A percentile compares a stretch with the other conserved stretches of the same genome.
Conservation (phyloP, 1,284 basidiomycete genomes). For the Lentinula novae-zelandiae region DNA sequence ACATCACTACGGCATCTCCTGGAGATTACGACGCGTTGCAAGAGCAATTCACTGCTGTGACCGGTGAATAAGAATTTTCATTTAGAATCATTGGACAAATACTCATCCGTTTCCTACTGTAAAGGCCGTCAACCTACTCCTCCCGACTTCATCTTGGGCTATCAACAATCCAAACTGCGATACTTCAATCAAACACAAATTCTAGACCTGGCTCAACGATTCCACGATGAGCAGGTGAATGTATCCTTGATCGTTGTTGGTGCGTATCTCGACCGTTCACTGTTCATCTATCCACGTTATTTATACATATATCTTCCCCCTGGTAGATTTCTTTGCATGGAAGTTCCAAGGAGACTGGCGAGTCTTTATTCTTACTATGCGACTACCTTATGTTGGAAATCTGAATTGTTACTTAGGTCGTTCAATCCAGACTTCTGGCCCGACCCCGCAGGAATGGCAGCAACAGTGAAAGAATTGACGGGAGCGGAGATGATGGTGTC, state of each 20-base stretch:
- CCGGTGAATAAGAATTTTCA: conserved; percentile 22
- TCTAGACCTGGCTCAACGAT: conserved; percentile 33
- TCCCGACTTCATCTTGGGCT: conserved; percentile 35
- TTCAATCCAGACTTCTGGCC: conserved; percentile 36
- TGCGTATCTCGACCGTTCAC: conserved; percentile 12
- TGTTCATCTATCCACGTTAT: background rate
- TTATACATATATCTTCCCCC: background rate
- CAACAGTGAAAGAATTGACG: conserved; percentile 34
- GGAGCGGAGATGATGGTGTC: conserved; percentile 44
- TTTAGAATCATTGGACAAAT: background rate
- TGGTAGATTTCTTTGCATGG: conserved; percentile 38
- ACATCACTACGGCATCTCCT: conserved; percentile 33
- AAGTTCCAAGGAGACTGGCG: conserved; percentile 40
- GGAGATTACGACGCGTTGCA: conserved; percentile 38
- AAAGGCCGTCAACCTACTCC: conserved; percentile 36
- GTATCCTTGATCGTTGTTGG: conserved; percentile 38
- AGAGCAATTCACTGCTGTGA: conserved; percentile 36
- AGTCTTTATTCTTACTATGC: background rate
- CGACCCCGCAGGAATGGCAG: conserved; percentile 34
- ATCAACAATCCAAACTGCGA: conserved; percentile 39
- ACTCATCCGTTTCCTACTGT: background rate
- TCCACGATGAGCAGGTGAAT: conserved; percentile 36
- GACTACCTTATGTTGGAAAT: background rate
- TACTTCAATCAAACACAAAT: conserved; percentile 38
- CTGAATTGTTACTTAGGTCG: conserved; percentile 23